A percentile compares a stretch with the other conserved stretches of the same genome.
These are phyloP conservation scores for Populus hybrid DNA, from an alignment of 441 rosid genomes.

Conservation along the genomic window DNA sequence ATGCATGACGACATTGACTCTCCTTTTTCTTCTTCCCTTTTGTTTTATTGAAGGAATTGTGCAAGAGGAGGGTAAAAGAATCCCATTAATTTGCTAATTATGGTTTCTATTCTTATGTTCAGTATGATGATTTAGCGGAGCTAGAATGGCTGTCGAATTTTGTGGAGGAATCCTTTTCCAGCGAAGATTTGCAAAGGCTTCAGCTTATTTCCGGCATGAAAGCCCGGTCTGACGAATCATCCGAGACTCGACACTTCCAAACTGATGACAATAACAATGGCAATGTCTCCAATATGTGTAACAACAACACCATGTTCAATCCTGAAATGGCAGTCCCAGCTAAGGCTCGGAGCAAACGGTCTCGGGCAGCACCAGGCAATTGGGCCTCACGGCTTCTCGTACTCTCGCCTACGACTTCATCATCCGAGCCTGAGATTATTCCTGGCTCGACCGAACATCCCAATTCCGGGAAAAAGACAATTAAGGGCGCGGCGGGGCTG, in stretches of 20 bases:
- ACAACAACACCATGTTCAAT: conserved; percentile 38
- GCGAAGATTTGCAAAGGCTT: conserved; percentile 81
- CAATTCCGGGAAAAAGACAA: conserved; percentile 23
- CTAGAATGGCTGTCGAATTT: conserved; percentile 93
- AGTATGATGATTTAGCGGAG: conserved; percentile 91
- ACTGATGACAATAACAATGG: conserved; percentile 4
- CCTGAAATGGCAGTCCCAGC: conserved; percentile 62
- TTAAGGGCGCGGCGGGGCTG: conserved; percentile 29
- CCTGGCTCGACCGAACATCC: conserved; percentile 17
- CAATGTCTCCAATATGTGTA: background rate
- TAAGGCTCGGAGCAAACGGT: conserved; percentile 89
- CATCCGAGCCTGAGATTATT: conserved; percentile 34
- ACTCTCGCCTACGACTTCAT: conserved; percentile 35
- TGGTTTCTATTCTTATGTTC: conserved; percentile 4
- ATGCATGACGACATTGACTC: background rate
- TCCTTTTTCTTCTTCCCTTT: background rate
- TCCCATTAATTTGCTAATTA: background rate
- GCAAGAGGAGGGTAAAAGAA: background rate
- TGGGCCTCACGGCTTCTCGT: conserved; percentile 82
- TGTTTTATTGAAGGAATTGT: background rate
- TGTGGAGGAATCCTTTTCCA: conserved; percentile 90
- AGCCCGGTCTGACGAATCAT: conserved; percentile 51
- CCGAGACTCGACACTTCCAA: conserved; percentile 36
- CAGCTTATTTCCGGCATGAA: conserved; percentile 71
- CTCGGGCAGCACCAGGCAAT: conserved; percentile 70